phyloP scores from a whole-genome alignment of 2,329 filamentous ascomycete species.

The Stachybotrys echinatus region DNA sequence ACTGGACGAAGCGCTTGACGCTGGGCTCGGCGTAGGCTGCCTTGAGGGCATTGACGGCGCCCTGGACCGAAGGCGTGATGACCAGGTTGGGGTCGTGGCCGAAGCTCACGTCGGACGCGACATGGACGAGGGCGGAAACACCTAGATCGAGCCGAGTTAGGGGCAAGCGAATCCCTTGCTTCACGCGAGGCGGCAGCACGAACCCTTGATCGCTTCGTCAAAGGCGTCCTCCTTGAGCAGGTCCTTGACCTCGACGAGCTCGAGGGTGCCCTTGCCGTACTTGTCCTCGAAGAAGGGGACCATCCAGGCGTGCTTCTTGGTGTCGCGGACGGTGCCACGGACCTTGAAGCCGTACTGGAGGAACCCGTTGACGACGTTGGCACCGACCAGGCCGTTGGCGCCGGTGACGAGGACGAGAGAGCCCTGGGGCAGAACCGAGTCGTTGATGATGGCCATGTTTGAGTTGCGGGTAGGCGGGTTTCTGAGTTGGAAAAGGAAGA shows the following conservation, averaged over 20 bases:
- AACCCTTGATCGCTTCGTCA: conserved; percentile 19
- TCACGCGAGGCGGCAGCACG: not conserved
- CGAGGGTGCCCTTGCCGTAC: conserved; percentile 23
- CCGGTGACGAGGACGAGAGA: conserved; percentile 20
- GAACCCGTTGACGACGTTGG: conserved; percentile 23
- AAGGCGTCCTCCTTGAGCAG: conserved; percentile 18
- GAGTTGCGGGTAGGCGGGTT: not conserved
- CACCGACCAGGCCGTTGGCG: conserved; percentile 27
- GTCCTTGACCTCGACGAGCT: conserved; percentile 26
- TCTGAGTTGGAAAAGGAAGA: not conserved
- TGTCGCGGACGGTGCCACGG: conserved; percentile 25
- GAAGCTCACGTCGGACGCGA: conserved; percentile 25
- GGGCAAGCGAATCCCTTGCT: not conserved
- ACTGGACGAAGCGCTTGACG: conserved; percentile 33
- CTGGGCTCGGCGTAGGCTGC: conserved; percentile 20
- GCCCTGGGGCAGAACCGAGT: not conserved
- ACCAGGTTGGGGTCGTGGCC: conserved; percentile 22
- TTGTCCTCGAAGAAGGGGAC: conserved; percentile 18
- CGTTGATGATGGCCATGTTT: not conserved
- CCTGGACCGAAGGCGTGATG: conserved; percentile 22
- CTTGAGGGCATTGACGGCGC: conserved; percentile 18
- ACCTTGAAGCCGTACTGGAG: conserved; percentile 24
- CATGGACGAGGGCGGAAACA: conserved; percentile 25
- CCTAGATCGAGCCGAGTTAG: conserved; percentile 6
- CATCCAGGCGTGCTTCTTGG: conserved; percentile 17